phyloP scores from a whole-genome alignment of 192 early-diverging fungal species.

The Coemansia sp. region DNA sequence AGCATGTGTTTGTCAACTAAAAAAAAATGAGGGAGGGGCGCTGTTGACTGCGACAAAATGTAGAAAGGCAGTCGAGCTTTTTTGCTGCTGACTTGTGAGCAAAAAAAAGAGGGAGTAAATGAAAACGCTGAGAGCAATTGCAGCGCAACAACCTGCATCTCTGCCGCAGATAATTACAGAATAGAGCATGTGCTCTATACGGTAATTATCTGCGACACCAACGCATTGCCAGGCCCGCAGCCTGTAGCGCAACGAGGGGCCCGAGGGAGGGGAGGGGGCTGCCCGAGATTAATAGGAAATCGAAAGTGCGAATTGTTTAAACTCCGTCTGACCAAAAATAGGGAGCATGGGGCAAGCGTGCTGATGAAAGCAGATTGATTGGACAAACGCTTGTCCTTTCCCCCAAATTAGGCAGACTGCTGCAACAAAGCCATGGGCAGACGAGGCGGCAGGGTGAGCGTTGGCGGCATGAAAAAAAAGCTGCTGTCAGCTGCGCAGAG shows the following conservation, averaged over 20 bases:
- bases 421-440: neutral
- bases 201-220: neutral
- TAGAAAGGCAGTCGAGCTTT: neutral
- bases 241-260: neutral
- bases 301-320: constrained; percentile 17
- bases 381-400: neutral
- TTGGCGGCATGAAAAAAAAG: neutral
- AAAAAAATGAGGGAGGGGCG: constrained; percentile 10
- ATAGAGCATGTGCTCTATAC: constrained; percentile 2
- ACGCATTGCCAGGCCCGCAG: too few relatives aligned
- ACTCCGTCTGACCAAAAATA: constrained; percentile 12
- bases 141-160: too few relatives aligned
- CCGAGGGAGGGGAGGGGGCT: neutral
- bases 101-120: neutral
- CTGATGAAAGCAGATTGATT: constrained; percentile 10
- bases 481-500: neutral
- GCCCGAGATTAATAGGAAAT: constrained; percentile 7
- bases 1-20: neutral
- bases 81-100: neutral
- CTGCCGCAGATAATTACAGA: constrained; percentile 5
- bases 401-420: neutral
- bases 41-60: neutral
- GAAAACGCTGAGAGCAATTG: neutral
- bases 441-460: constrained; percentile 5
- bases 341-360: neutral